Evolutionary conservation across 225 moss, liverwort and hornwort genomes (phyloP).

Genomic region (Antitrichia curtipendula): DNA sequence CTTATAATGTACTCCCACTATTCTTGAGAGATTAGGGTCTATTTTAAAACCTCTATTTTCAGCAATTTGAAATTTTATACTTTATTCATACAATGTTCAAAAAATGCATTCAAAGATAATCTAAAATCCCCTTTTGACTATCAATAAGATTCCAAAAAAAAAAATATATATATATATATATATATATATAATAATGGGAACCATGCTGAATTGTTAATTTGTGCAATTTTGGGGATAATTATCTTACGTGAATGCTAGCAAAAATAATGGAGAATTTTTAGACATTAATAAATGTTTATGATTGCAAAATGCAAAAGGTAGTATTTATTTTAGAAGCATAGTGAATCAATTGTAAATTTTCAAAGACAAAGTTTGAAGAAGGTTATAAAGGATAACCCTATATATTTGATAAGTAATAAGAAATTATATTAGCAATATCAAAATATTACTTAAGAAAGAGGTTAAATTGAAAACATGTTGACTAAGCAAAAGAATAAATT

Average conservation of each 20-base stretch:
- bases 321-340: not conserved
- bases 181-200: no score
- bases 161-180: no score
- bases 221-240: no score
- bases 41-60: fast-evolving
- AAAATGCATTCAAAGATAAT: not conserved
- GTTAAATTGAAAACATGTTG: not conserved
- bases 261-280: no score
- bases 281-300: not conserved
- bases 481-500: not conserved
- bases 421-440: not conserved
- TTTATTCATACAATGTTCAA: fast-evolving
- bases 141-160: no score
- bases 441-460: not conserved
- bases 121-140: not conserved
- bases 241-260: fast-evolving
- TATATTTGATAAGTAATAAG: fast-evolving
- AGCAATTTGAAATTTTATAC: not conserved
- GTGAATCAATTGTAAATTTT: not conserved
- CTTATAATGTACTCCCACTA: not conserved
- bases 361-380: no score
- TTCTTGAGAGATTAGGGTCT: fast-evolving
- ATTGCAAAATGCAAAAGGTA: not conserved
- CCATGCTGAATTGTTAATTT: no score
- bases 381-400: not conserved